Evolutionary conservation across 139 green algal genomes (phyloP), one percentile per base, ranked within the genome.

Genomic region (Closterium sp.): DNA sequence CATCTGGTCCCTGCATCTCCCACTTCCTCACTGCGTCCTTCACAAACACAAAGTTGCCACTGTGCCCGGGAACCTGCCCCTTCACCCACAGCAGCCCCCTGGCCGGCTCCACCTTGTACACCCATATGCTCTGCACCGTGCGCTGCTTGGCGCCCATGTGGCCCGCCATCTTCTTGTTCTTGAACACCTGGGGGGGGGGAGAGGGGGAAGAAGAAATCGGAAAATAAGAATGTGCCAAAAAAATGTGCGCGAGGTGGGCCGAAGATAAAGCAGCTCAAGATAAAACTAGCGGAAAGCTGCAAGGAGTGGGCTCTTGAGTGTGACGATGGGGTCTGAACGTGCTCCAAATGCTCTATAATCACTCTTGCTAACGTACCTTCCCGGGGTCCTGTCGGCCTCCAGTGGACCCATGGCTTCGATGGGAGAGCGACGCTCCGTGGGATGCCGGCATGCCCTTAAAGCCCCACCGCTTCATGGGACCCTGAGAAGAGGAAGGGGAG

Each of bases 91-190:
- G 34, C 85, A 99, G 95, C 94, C 98, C 98, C 34, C 97, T 94
- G 0, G 88, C 87, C 0, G 98, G 94, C 93, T 99, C 98, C n/a
- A 99, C 96, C 94, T 98, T 96, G 91, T 95, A 91, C 87, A 96
- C 85, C 91, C 87, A 94, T 30, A 94, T 76, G 85, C 90, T 95
- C 89, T 95, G 87, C 69, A 94, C 96, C 1, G 97, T 99, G 25
- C 96, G 90, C 28, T 88, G 93, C 87, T 97, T 94, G 31, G 94
- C 93, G 83, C 98, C 98, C 97, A 99, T 98, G 38, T 96, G 96
- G 7, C 98, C 98, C 0, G 98, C 93, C 97, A 99, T 98, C 94
- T 99, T 99, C 95, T 99, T 99, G 88, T 97, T 98, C 93, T 98
- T 98, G 95, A 97, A 99, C 64, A 99, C 90, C 89, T 96, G 55